Percentiles rank a stretch among this genome's conserved stretches.
Evolutionary conservation across 1,284 basidiomycete genomes (phyloP).

Genomic region (Rugosomyces carneus): DNA sequence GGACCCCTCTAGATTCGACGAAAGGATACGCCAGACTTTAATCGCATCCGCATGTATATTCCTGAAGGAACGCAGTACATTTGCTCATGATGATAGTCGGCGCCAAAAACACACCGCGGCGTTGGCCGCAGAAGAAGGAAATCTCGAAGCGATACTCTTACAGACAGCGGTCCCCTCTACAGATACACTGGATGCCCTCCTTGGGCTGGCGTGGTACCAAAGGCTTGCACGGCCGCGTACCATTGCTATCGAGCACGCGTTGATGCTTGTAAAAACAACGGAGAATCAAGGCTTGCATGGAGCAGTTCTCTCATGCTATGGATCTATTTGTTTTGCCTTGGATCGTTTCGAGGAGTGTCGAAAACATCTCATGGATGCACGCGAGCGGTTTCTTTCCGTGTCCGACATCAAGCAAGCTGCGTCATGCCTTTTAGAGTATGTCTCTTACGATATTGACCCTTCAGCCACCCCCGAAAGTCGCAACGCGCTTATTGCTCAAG

Average conservation of each 20-base stretch:
- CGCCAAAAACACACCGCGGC: background rate
- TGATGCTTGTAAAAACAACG: background rate
- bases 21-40: too few species aligned
- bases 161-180: too few species aligned
- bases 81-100: too few species aligned
- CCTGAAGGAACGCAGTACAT: conserved; percentile 1
- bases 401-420: background rate
- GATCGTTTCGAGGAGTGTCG: background rate
- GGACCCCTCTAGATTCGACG: background rate
- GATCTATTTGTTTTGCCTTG: background rate
- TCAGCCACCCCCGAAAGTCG: background rate
- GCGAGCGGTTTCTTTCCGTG: background rate
- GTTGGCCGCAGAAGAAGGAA: too few species aligned
- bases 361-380: background rate
- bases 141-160: too few species aligned
- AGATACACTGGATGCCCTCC: background rate
- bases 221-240: background rate
- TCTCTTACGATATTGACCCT: background rate
- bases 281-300: background rate
- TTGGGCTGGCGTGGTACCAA: conserved; percentile 3
- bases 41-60: conserved; percentile 1
- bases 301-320: background rate
- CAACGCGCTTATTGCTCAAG: background rate
- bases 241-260: conserved; percentile 4
- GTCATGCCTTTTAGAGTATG: background rate